Conservation (phyloP, 805 yeast species). For the Starmerella riodocensis region DNA sequence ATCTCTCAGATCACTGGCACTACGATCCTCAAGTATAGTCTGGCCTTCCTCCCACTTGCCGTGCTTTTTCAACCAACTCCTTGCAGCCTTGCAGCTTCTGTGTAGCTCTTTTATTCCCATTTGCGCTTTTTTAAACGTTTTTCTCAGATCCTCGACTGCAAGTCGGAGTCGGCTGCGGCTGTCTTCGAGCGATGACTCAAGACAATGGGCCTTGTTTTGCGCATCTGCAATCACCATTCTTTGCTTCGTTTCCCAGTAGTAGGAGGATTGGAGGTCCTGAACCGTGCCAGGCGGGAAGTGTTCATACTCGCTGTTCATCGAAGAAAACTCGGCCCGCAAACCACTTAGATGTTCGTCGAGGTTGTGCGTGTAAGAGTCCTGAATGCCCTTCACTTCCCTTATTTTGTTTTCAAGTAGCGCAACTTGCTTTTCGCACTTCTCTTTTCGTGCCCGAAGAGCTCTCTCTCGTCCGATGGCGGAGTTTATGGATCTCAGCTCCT, state of each 20-base stretch:
- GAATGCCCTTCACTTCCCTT: neutral
- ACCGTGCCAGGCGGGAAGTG: neutral
- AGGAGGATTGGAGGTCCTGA: neutral
- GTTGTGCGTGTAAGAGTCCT: neutral
- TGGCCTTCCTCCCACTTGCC: neutral
- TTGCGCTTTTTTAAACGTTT: neutral
- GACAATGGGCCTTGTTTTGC: neutral
- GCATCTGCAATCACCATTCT: neutral
- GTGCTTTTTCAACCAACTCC: slow-evolving; percentile 1
- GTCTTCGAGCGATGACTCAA: neutral
- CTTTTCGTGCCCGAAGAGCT: neutral
- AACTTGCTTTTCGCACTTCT: neutral
- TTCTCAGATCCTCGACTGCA: neutral
- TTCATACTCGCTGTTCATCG: no score
- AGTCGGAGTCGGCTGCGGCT: neutral
- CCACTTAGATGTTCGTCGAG: neutral
- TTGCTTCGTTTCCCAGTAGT: neutral
- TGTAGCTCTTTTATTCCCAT: neutral
- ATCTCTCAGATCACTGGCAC: slow-evolving; percentile 1
- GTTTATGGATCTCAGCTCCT: neutral
- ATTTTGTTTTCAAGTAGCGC: neutral
- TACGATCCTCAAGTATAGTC: neutral
- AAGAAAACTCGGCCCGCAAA: no score
- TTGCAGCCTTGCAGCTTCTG: neutral
- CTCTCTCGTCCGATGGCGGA: neutral